Percentiles rank a stretch among this genome's conserved stretches.
These are phyloP conservation scores for Ophiostoma ips DNA, from an alignment of 2,329 filamentous ascomycete genomes.

Conservation along the genomic window DNA sequence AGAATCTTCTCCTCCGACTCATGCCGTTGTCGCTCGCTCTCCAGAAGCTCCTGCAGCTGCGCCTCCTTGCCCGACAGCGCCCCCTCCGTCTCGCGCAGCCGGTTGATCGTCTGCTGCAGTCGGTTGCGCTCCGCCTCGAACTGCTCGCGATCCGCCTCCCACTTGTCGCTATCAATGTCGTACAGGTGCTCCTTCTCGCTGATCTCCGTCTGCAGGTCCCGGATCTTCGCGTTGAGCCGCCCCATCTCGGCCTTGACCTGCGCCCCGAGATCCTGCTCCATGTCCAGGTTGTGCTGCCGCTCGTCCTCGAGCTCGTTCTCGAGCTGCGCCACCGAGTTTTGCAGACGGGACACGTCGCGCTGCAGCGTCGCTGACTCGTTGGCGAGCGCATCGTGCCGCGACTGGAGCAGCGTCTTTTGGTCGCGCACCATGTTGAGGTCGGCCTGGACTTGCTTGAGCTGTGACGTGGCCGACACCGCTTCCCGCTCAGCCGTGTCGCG, in stretches of 20 bases:
- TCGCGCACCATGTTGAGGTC: conserved; percentile 44
- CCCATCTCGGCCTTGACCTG: conserved; percentile 35
- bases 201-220: conserved; percentile 47
- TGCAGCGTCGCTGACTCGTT: conserved; percentile 54
- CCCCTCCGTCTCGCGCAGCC: conserved; percentile 53
- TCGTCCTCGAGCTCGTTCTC: conserved; percentile 37
- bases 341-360: conserved; percentile 41
- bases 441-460: conserved; percentile 40
- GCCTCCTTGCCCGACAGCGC: conserved; percentile 53
- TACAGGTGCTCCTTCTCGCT: conserved; percentile 57
- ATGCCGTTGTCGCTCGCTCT: conserved; percentile 59
- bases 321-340: conserved; percentile 32
- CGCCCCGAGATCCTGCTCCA: conserved; percentile 43
- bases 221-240: conserved; percentile 43
- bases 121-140: conserved; percentile 52
- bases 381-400: conserved; percentile 52
- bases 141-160: conserved; percentile 52
- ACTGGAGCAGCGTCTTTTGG: conserved; percentile 57
- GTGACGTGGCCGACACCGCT: conserved; percentile 28
- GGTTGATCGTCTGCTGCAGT: conserved; percentile 57
- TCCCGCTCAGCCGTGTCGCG: conserved; percentile 26
- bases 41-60: conserved; percentile 52
- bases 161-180: conserved; percentile 57
- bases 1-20: conserved; percentile 57
- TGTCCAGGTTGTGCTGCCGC: conserved; percentile 42